These are phyloP conservation scores for Ilyonectria sp. DNA, from an alignment of 2,329 filamentous ascomycete species.

Conservation along the genomic window DNA sequence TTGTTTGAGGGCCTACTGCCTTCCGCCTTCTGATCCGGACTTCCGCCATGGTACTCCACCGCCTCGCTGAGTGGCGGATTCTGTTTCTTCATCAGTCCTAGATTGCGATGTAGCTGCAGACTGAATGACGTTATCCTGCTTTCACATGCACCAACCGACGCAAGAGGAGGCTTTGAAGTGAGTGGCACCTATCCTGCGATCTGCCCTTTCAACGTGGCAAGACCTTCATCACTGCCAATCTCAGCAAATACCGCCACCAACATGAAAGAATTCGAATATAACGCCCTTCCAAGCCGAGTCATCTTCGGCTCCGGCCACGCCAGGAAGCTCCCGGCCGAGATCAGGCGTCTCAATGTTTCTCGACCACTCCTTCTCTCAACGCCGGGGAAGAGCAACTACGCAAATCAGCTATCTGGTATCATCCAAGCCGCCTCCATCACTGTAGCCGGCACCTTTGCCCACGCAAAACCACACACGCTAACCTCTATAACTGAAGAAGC, in stretches of 20 bases:
- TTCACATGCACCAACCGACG: too few relatives aligned
- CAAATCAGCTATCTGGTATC: slow-evolving; percentile 5
- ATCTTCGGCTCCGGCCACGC: slow-evolving; percentile 71
- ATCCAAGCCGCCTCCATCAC: not conserved
- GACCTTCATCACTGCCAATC: slow-evolving; percentile 2
- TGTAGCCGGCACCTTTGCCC: slow-evolving; percentile 16
- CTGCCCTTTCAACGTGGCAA: too few relatives aligned
- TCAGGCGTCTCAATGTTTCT: slow-evolving; percentile 61
- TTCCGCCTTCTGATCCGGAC: not conserved
- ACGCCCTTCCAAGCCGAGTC: slow-evolving; percentile 65
- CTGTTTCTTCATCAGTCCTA: too few relatives aligned
- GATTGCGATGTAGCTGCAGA: too few relatives aligned
- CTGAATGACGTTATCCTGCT: too few relatives aligned
- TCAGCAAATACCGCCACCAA: not conserved
- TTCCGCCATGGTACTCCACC: too few relatives aligned
- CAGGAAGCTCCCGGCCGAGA: slow-evolving; percentile 60
- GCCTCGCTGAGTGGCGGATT: too few relatives aligned
- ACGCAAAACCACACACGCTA: slow-evolving; percentile 13
- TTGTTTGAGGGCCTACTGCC: not conserved
- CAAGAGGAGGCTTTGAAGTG: too few relatives aligned
- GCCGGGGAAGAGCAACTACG: slow-evolving; percentile 47
- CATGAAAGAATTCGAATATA: slow-evolving; percentile 64
- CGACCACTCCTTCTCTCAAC: slow-evolving; percentile 70
- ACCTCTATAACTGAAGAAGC: slow-evolving; percentile 7
- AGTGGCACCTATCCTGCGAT: too few relatives aligned